Evolutionary conservation across 805 yeast genomes (phyloP), one percentile per base, ranked within the genome.

Genomic region (Pichia californica): DNA sequence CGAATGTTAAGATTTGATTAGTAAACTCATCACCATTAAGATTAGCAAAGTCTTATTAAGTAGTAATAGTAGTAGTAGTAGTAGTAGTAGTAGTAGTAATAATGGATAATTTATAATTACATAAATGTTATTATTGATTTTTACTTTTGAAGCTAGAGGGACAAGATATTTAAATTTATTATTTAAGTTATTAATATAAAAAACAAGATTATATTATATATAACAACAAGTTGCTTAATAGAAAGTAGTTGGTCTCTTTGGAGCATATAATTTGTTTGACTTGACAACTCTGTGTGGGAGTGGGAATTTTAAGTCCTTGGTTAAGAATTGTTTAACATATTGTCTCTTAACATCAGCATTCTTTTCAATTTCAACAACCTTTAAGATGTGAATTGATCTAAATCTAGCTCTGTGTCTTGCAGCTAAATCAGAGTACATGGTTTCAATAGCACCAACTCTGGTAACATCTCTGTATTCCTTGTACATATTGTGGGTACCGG

Each of bases 401-500:
- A 93, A 93, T 83, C 99, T 88, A 69, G 99, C 93, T 84, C 99
- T 88, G 95, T 93, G 99, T 81, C 99, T 89, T 63, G 99, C 97
- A 76, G 99, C 99, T 85, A 93, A 85, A 77, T 93, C 99, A 74
- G 85, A 89, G 93, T 93, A 93, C 83, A 93, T 83, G 69, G 93
- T 78, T 75, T 86, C 95, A 69, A 93, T 97, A 62, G 98, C 99
- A 73, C 87, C 95, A 56, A 88, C 95, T 81, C 99, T 93, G 80
- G 96, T 76, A 64, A 91, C 95, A 66, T 91, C 99, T 77, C 99
- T 88, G 93, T 88, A 87, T 81, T 93, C 99, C 83, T 93, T 93
- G 96, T 93, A 93, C 97, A 93, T 93, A 94, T 93, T 93, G 95
- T 93, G 99, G 68, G 96, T 89, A 79, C 99, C 99, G 61, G 99